A percentile compares a stretch with the other conserved stretches of the same genome.
phyloP scores from a whole-genome alignment of 352 stramenopile species.

The Phytophthora agathidicida region DNA sequence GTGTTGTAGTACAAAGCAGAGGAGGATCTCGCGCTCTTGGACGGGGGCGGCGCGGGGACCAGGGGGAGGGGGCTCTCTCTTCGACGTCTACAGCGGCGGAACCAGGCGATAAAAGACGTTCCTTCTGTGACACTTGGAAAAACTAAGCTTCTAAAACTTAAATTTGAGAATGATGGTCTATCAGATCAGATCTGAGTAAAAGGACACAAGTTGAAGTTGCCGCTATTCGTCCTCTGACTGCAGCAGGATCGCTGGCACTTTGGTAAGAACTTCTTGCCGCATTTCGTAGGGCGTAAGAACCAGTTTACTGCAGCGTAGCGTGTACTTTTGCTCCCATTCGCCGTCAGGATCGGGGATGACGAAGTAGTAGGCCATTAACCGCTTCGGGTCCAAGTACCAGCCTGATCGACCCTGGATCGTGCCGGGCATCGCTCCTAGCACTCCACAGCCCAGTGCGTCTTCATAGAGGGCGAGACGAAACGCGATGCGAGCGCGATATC shows the following conservation, averaged over 20 bases:
- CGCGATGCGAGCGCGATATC: constrained; percentile 49
- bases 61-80: no score
- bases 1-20: neutral
- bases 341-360: constrained; percentile 49
- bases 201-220: constrained; percentile 22
- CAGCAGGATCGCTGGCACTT: constrained; percentile 9
- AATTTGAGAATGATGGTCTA: no score
- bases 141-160: neutral
- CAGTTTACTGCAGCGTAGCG: constrained; percentile 56
- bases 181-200: constrained; percentile 31
- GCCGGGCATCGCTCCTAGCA: constrained; percentile 76
- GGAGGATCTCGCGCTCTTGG: neutral
- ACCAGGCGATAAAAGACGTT: constrained; percentile 11
- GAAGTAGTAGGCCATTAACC: constrained; percentile 81
- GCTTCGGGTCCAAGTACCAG: constrained; percentile 84
- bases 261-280: constrained; percentile 54
- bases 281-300: constrained; percentile 77
- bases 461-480: constrained; percentile 73
- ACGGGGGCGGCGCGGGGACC: neutral
- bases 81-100: constrained; percentile 7
- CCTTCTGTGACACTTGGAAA: constrained; percentile 6
- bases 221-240: neutral
- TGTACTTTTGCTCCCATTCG: constrained; percentile 71
- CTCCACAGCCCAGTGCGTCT: constrained; percentile 62
- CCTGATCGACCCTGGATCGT: constrained; percentile 65